Base-by-base conservation (phyloP, 2,329 filamentous ascomycete species). In the Verticillium nonalfalfae region DNA sequence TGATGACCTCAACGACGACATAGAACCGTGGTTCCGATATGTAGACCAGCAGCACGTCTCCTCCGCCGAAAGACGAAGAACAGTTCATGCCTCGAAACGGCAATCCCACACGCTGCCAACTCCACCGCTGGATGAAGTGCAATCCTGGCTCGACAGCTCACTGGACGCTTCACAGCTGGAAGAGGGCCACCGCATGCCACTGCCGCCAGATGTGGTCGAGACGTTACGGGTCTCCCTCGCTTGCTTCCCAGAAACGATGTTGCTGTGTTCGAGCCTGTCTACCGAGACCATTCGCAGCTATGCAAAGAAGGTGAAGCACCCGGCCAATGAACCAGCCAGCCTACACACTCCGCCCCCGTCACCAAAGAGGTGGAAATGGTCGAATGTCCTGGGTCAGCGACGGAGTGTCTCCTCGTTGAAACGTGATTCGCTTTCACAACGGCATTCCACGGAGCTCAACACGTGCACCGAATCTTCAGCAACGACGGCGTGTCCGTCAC, bases 221-320 rank as follows among this genome's bases (percentile, higher is more conserved):
- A 84, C 78, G 0, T 73, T 86, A 4, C 74, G 80, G 34, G 76
- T 84, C 6, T 84, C 80, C 0, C 78, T 85, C 11, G 73, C 78
- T 5, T 85, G 81, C 66, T 87, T 87, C 64, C 84, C 84, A 0
- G 83, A 85, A 65, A 85, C 83, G 1, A 84, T 85, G 79, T 78
- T 86, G 1, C 73, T 81, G 11, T 80, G 82, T 5, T 81, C 78
- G 0, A 85, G 80, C 66, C 73, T 85, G 4, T 81, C 83, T 0
- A 76, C 85, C 57, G 83, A 86, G 69, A 85, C 81, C 0, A 84
- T 87, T 61, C 81, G 84, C 15, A 71, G 77, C 34, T 85, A 85
- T 65, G 80, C 82, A 0, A 81, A 76, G 59, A 85, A 84, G 66
- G 69, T 84, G 45, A 77, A 76, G 57, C 81, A 80, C n/a, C 73